Evolutionary conservation across 2,329 filamentous ascomycete species (phyloP), one percentile per base, ranked within the genome.

Genomic region (Aspergillus spinulosporus): DNA sequence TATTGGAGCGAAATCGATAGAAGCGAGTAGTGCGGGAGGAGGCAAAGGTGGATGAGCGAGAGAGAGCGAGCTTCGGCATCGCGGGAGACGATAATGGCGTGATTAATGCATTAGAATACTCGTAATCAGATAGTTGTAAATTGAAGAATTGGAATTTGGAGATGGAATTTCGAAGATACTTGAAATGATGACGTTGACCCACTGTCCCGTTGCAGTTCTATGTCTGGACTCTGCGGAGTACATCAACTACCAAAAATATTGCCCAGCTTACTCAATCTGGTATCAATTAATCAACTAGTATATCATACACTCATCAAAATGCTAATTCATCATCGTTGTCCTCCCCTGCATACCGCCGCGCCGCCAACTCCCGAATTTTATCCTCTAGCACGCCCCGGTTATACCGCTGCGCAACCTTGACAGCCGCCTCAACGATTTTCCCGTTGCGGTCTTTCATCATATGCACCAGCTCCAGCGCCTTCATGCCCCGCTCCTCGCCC

Each of bases 401-500:
- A 76, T 95, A 99, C 64, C 93, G 81, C 69, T 88, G 85, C 6
- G 94, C 94, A 49, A 99, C 85, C 81, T 95, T 96, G 55, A 86
- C 85, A 1, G 94, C 94, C 3, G 93, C 89, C 72, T 97, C 92
- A 56, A 96, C 75, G 90, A 97, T 97, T 72, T 89, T 88, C 15
- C 93, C 93, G 58, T 85, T 89, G 45, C 85, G 81, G 76, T 97
- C 92, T 44, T 83, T 84, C 87, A 99, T 89, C 67, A 99, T 79
- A 59, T 84, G 81, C 31, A 96, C 94, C 66, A 97, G 83, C 76
- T 99, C 95, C 36, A 99, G 78, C 0, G 93, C 93, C 64, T 93
- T 91, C 91, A 97, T 97, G 4, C 92, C 93, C 31, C 89, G 82
- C 61, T 97, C 92, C 72, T 99, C 94, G 44, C 92, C 91, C 63